Conservation (phyloP, 805 yeast species). For the Myxozyma nipponensis region DNA sequence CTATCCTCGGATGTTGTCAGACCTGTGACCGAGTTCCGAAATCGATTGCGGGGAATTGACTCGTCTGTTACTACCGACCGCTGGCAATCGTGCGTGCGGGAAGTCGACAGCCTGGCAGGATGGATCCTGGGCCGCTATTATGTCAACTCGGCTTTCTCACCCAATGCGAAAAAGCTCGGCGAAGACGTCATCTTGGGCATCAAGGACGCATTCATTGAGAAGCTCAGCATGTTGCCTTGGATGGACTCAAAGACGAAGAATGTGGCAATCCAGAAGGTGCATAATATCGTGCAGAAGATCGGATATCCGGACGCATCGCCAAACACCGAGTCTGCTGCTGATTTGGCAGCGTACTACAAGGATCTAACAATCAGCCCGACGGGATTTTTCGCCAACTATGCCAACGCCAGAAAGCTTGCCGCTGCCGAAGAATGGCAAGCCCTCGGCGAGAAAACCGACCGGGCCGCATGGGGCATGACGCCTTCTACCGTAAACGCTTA, state of each 20-base stretch:
- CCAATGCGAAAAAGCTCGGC: slow-evolving; percentile 25
- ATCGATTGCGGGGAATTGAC: slow-evolving; percentile 22
- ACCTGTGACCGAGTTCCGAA: slow-evolving; percentile 25
- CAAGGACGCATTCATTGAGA: slow-evolving; percentile 22
- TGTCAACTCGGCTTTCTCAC: slow-evolving; percentile 24
- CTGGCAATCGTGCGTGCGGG: slow-evolving; percentile 26
- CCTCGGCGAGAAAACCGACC: slow-evolving; percentile 22
- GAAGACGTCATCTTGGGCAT: slow-evolving; percentile 24
- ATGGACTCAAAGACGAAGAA: slow-evolving; percentile 25
- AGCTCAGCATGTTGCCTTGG: slow-evolving; percentile 22
- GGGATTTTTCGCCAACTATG: slow-evolving; percentile 23
- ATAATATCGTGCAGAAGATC: slow-evolving; percentile 25
- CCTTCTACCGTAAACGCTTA: slow-evolving; percentile 29
- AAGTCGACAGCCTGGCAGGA: slow-evolving; percentile 26
- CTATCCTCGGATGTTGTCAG: slow-evolving; percentile 13
- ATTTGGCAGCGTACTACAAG: slow-evolving; percentile 23
- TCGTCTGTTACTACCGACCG: slow-evolving; percentile 25
- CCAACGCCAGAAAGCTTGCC: slow-evolving; percentile 20
- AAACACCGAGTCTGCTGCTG: slow-evolving; percentile 16
- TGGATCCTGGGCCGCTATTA: slow-evolving; percentile 28
- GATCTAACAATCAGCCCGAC: slow-evolving; percentile 15
- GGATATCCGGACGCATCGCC: slow-evolving; percentile 28
- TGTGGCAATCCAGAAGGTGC: slow-evolving; percentile 25
- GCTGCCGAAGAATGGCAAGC: slow-evolving; percentile 23
- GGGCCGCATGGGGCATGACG: slow-evolving; percentile 28